Percentiles rank a stretch among this genome's conserved stretches.
Conservation (phyloP, 1,139 yeast genomes). For the Pichia sp. region DNA sequence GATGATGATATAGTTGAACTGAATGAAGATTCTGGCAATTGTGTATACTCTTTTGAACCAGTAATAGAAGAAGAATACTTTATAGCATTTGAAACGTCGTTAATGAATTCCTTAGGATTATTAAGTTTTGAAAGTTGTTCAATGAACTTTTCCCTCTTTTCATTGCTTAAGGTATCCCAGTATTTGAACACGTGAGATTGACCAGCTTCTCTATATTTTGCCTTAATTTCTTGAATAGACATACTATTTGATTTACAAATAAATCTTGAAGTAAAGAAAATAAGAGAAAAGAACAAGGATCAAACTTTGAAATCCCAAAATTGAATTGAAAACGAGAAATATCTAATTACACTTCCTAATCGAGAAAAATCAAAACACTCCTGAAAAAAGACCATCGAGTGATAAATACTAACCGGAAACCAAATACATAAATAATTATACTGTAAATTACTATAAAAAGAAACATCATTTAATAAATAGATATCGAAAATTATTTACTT, state of each 20-base stretch:
- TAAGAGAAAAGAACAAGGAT: background rate
- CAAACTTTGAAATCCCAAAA: background rate
- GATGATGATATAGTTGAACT: slow-evolving; percentile 44
- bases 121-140: slow-evolving; percentile 37
- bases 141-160: slow-evolving; percentile 32
- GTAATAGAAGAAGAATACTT: slow-evolving; percentile 32
- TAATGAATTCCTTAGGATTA: slow-evolving; percentile 37
- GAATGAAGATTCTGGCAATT: slow-evolving; percentile 42
- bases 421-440: background rate
- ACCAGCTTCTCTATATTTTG: slow-evolving; percentile 22
- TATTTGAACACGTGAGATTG: slow-evolving; percentile 34
- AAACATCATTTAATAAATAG: no score
- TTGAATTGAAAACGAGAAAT: background rate
- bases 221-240: slow-evolving; percentile 9
- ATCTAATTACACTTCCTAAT: slow-evolving; percentile 1
- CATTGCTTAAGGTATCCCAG: slow-evolving; percentile 33
- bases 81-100: slow-evolving; percentile 46
- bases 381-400: background rate
- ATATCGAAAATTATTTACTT: background rate
- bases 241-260: background rate
- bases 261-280: background rate
- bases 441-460: background rate
- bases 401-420: background rate
- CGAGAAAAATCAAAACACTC: background rate
- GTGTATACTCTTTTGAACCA: slow-evolving; percentile 37